Base-by-base conservation (phyloP, 2,329 filamentous ascomycete genomes). In the Aspergillus hiratsukae region DNA sequence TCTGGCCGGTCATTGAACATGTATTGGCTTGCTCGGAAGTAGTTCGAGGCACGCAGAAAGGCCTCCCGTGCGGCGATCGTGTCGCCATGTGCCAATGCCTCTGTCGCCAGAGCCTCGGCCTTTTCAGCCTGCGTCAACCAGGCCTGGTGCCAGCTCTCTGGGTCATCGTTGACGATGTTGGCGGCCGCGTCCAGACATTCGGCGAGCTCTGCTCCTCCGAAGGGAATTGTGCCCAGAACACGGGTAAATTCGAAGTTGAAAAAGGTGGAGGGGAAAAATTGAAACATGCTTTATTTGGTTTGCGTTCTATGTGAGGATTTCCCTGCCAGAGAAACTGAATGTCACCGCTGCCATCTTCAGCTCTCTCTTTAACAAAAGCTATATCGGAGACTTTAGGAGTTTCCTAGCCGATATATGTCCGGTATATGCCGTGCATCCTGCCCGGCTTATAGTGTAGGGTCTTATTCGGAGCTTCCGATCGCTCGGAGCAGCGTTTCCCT, bases 181-280 rank as follows among this genome's bases (percentile, higher is more conserved):
- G n/a, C 23, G 14, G 50, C 55, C 17, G 55, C 50, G 11, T 53
- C 50, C 14, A 57, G 50, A 19, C 41, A 48, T 31, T 57, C 55
- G 29, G 50, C 50, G 45, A 57, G 21, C 23, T 57, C 55, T 23
- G 41, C 50, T 1, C 55, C 55, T 10, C 31, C 50, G 25, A 53
- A 50, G 46, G 55, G 10, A 9, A 29, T 35, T 17, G 45, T 50
- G 45, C 43, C 50, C 8, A 57, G 31, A 8, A 57, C 21, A 3
- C 55, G 55, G 10, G 37, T 40, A 19, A 57, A 53, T 19, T 57
- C 55, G 51, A 57, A 57, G 35, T 57, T 48, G 51, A 57, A 53
- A 23, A 52, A 57, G 40, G 41, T 9, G 11, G 54, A 56, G 8
- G 28, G 27, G 54, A 56, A 56, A 27, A 56, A 56, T 41, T 52